Base-by-base conservation (phyloP, 208 protist species). In the Blastocrithidia nonstop region DNA sequence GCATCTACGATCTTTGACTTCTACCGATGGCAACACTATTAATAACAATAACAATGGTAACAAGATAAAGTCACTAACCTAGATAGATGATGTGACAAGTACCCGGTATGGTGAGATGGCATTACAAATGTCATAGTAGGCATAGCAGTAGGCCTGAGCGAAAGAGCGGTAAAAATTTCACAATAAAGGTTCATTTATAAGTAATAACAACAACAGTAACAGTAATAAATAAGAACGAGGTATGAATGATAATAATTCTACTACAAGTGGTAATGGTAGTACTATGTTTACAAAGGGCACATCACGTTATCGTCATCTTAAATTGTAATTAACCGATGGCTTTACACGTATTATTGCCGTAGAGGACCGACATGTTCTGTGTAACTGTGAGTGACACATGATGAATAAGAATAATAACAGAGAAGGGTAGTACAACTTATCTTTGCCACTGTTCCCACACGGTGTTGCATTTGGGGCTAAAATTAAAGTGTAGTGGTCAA, bases 271-370 rank as follows among this genome's bases (percentile, higher is more conserved):
- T n/a, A n/a, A n/a, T n/a, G n/a, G n/a, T n/a, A n/a, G n/a, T n/a
- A n/a, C n/a, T n/a, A n/a, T n/a, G n/a, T n/a, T n/a, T n/a, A n/a
- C n/a, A 23, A 50, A 23, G 44, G 44, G 38, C 28, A n/a, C 15
- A 19, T 48, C 13, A 26, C 63, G 2, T 48, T 66, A 61, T 62
- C 67, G 72, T 1, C 60, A 56, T 25, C 58, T 83, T 4, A 51
- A 46, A 11, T 38, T 88, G 1, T 54, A 61, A 19, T 43, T 88
- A 7, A 73, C 73, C 0, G 73, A 83, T 38, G 78, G 78, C n/a
- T 83, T 75, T 27, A 67, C 65, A n/a, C 70, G 73, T 20, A 31
- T 78, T 1, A 38, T 81, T 24, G 78, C 73, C 2, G 32, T 88
- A 2, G 72, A 83, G 46, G 63, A 73, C 28, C 29, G 29, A n/a